Conservation (phyloP, 371 early-diverging fungal genomes). For the Zopfochytrium polystomum region DNA sequence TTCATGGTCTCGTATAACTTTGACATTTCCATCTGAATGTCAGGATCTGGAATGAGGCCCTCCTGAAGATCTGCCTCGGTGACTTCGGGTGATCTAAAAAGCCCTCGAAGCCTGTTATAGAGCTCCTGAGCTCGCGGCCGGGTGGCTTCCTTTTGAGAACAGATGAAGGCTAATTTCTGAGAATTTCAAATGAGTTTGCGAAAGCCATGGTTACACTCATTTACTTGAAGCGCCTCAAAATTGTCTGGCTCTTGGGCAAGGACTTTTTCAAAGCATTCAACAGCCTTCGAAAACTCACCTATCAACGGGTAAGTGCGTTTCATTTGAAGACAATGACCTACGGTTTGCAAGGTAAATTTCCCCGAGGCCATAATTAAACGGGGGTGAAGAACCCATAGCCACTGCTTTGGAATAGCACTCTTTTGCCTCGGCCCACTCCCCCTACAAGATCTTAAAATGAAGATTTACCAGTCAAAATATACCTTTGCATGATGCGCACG, state of each 20-base stretch:
- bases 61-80: not conserved
- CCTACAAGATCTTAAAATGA: too few species aligned
- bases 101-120: conserved; percentile 58
- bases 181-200: not conserved
- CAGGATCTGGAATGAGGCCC: conserved; percentile 28
- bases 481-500: conserved; percentile 22
- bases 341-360: conserved; percentile 61
- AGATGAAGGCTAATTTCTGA: conserved; percentile 29
- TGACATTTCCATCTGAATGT: conserved; percentile 26
- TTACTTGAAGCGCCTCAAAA: conserved; percentile 37
- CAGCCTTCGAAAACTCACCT: conserved; percentile 54
- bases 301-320: not conserved
- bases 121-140: conserved; percentile 57
- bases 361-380: conserved; percentile 72
- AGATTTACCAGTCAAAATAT: too few species aligned
- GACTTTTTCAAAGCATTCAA: conserved; percentile 71
- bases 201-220: not conserved
- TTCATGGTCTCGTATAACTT: conserved; percentile 17
- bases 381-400: conserved; percentile 57
- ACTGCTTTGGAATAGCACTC: conserved; percentile 67
- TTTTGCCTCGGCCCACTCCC: conserved; percentile 49
- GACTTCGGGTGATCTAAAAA: conserved; percentile 7
- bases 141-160: conserved; percentile 9
- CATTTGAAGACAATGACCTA: conserved; percentile 6
- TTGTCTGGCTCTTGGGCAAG: conserved; percentile 50